phyloP scores from a whole-genome alignment of 2,329 filamentous ascomycete genomes.

The Scedosporium dehoogii region DNA sequence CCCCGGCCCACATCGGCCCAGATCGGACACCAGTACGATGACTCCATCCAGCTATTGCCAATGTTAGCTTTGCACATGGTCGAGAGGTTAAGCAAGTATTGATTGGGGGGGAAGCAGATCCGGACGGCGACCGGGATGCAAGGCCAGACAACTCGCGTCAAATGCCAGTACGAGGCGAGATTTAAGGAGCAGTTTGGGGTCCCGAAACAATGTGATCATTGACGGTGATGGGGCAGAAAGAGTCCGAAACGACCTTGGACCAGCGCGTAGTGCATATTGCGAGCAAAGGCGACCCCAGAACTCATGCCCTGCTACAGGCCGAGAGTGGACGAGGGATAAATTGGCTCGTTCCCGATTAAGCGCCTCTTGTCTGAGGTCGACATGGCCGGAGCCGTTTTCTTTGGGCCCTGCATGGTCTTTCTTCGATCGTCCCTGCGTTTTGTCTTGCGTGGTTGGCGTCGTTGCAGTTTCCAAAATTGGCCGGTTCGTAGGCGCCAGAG shows the following conservation, averaged over 20 bases:
- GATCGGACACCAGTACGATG: background rate
- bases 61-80: background rate
- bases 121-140: background rate
- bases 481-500: background rate
- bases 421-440: background rate
- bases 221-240: background rate
- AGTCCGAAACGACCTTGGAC: background rate
- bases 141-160: background rate
- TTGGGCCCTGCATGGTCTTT: background rate
- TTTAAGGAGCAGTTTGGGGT: background rate
- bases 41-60: background rate
- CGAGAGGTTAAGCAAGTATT: background rate
- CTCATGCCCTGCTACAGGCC: background rate
- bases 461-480: conserved; percentile 2
- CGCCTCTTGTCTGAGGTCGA: background rate
- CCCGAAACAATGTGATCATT: background rate
- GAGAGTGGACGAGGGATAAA: background rate
- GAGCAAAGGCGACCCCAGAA: background rate
- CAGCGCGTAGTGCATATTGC: background rate
- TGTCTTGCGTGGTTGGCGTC: background rate
- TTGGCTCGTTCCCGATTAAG: background rate
- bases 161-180: background rate
- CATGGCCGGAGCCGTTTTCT: background rate
- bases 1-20: background rate
- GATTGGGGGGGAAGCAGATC: background rate